phyloP scores from a whole-genome alignment of 2,329 filamentous ascomycete genomes.

The Corinectria fuckeliana region DNA sequence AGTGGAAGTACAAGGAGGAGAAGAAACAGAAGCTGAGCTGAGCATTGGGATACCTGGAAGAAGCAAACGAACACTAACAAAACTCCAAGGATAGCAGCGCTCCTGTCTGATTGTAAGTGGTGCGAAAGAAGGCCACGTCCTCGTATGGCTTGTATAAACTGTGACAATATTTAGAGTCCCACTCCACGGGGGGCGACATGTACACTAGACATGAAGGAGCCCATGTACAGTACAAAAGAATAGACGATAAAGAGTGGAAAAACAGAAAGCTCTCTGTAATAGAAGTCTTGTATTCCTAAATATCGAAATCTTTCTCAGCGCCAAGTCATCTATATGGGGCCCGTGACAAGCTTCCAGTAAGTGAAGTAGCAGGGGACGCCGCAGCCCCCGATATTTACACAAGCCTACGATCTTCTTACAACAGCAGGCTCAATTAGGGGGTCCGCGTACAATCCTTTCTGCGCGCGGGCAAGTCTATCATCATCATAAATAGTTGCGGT shows the following conservation, averaged over 20 bases:
- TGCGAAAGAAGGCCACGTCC: not conserved
- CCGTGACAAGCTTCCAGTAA: constrained; percentile 28
- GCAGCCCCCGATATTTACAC: constrained; percentile 33
- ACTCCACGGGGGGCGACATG: not conserved
- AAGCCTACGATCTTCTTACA: constrained; percentile 28
- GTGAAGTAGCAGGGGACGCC: constrained; percentile 24
- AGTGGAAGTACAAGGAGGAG: constrained; percentile 58
- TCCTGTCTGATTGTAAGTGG: not conserved
- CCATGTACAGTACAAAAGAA: constrained; percentile 8
- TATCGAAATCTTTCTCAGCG: constrained; percentile 26
- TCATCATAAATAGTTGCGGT: constrained; percentile 30
- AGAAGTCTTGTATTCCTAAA: constrained; percentile 33
- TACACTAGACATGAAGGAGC: not conserved
- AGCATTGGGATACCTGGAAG: constrained; percentile 24
- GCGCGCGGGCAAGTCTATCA: constrained; percentile 34
- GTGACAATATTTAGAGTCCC: not conserved
- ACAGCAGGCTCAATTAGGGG: constrained; percentile 37
- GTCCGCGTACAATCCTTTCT: constrained; percentile 24
- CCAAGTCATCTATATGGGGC: constrained; percentile 30
- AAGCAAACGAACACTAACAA: not conserved
- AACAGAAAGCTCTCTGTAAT: constrained; percentile 14
- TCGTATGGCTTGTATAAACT: not conserved
- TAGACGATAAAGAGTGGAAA: too few species aligned
- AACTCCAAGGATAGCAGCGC: not conserved
- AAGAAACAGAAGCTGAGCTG: constrained; percentile 23